These are phyloP conservation scores for Bocquillonia castaneifolia DNA, from an alignment of 441 rosid species.

Conservation along the genomic window DNA sequence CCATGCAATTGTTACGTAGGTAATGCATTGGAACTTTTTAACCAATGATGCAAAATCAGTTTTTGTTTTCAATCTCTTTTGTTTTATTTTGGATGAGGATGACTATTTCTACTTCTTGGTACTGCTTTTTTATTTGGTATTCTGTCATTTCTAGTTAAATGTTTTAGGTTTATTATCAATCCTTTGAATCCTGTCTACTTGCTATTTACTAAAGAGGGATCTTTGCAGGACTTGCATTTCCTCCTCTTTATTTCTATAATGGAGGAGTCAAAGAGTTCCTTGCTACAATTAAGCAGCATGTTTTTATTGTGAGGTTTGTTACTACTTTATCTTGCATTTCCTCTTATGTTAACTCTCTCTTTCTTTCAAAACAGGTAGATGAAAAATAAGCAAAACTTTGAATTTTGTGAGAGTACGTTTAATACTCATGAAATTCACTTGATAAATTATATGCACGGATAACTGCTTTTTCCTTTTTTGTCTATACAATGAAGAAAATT, in stretches of 20 bases:
- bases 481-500: neutral
- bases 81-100: constrained; percentile 4
- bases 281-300: constrained; percentile 77
- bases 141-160: neutral
- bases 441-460: neutral
- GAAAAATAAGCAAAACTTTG: neutral
- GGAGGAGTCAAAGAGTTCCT: constrained; percentile 96
- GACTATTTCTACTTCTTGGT: neutral
- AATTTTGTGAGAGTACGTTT: neutral
- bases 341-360: neutral
- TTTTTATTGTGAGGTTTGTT: constrained; percentile 78
- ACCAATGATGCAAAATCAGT: neutral
- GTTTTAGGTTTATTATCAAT: constrained; percentile 7
- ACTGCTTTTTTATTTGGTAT: neutral
- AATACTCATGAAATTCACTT: neutral
- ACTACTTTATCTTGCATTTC: constrained; percentile 14
- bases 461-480: neutral
- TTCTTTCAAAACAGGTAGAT: neutral
- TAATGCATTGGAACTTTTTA: neutral
- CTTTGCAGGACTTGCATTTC: constrained; percentile 82
- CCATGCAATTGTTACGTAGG: neutral
- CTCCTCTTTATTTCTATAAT: constrained; percentile 89
- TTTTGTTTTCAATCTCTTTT: neutral
- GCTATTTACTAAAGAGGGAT: constrained; percentile 15
- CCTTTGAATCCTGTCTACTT: neutral